Base-by-base conservation (phyloP, 257 asterid species). In the Capsicum chinense region DNA sequence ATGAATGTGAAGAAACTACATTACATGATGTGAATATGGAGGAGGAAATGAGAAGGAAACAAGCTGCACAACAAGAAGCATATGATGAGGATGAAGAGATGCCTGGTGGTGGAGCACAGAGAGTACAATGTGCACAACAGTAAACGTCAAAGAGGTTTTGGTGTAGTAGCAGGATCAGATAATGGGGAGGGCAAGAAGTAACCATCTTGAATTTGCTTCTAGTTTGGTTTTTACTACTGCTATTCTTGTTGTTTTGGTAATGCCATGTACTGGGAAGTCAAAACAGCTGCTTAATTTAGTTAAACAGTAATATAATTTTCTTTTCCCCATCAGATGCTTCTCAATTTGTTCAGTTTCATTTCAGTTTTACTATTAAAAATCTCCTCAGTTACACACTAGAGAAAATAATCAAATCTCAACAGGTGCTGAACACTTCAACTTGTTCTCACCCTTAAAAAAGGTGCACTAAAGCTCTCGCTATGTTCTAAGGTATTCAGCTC, bases 51-150 rank as follows among this genome's bases (percentile, higher is more conserved):
- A 84, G 95, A 66, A 91, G 94, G 89, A 89, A 86, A 86, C 91
- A 90, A 73, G 88, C 89, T 85, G 88, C 87, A 2, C 92, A 87
- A 5, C 94, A 91, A 56, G 97, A 93, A 79, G 98, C 95, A 0
- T 91, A 92, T 3, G 88, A 95, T 0, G 97, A 92, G 60, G 98
- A 94, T 7, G 93, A 93, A 3, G 97, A 93, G 4, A 90, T 88
- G 92, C 92, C 83, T 33, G 95, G 96, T 15, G 95, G 95, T 17
- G 96, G 96, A 56, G 93, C 86, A 10, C 97, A 92, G 80, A 91
- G 95, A 69, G 96, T 94, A 54, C 97, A 92, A 79, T 93, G 98
- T 84, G 98, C 98, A 66, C 97, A 94, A 16, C 98, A 94, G 94
- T 94, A 54, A 39, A 26, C 54, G 8, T 54, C 5, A 8, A 56